Evolutionary conservation across 345 rosid genomes (phyloP), one percentile per base, ranked within the genome.

Genomic region (Trapa incisa): DNA sequence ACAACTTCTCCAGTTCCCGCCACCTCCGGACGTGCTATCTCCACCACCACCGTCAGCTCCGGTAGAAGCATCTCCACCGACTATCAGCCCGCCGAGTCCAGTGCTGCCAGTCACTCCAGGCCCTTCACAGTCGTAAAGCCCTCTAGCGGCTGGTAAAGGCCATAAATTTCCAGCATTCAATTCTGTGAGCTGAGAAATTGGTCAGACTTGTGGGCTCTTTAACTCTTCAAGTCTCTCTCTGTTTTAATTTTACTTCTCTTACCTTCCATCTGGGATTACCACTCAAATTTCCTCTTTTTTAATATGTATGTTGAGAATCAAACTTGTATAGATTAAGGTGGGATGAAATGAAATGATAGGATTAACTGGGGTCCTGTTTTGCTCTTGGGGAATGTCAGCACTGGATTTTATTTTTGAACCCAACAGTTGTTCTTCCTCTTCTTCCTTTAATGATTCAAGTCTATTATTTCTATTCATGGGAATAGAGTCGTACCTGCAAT

Each of bases 31-130:
- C 72, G 37, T 32, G n/a, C 68, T 72, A 15, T 74, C 83, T 17
- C 71, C 72, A 3, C 68, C 80, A 15, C 73, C 78, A 37, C 69
- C 67, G 37, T 71, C 77, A 6, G 74, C 47, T 33, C 39, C 70
- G 22, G 41, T 70, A 0, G 77, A 42, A 14, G 81, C 82, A 41
- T 67, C 86, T 16, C 86, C 96, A 63, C 96, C 98, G 6, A 29
- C 1, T 2, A 64, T 64, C 45, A 84, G 67, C 70, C 89, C 85
- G 61, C 88, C 96, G 35, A 75, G 73, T 73, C 76, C 88, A 7
- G 71, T 66, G 72, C 68, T 70, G 71, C 68, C 71, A 68, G 81
- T 61, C 56, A 65, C 82, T 70, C 92, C 89, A 15, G 94, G 85
- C 57, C 96, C 92, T 62, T 75, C 79, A 80, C 84, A 83, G 74